phyloP scores from a whole-genome alignment of 371 early-diverging fungal genomes.

The Thermomucor indicae-seudaticae region DNA sequence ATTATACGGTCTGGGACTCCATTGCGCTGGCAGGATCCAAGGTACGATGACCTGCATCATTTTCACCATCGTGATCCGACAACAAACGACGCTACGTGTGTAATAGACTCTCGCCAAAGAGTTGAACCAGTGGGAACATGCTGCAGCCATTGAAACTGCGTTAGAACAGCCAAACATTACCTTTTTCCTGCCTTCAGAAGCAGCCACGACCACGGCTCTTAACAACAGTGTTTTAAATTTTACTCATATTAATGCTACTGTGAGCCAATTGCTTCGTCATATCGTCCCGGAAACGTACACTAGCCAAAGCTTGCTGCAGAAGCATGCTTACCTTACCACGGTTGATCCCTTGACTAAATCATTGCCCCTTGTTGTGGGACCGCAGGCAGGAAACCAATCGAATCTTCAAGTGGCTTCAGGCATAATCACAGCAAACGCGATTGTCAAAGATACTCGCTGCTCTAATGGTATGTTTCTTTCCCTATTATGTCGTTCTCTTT shows the following conservation, averaged over 20 bases:
- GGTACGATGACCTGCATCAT: too few species aligned
- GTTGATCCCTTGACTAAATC: slow-evolving; percentile 9
- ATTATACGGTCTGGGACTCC: too few species aligned
- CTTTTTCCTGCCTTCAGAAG: not conserved
- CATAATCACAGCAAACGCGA: slow-evolving; percentile 10
- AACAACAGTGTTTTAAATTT: not conserved
- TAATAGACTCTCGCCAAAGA: not conserved
- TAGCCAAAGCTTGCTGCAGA: not conserved
- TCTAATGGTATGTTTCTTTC: slow-evolving; percentile 21
- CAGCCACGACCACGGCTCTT: not conserved
- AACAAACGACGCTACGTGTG: too few species aligned
- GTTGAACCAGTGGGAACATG: not conserved
- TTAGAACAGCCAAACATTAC: not conserved
- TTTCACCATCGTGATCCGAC: too few species aligned
- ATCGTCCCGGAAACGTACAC: not conserved
- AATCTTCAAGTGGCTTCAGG: slow-evolving; percentile 16
- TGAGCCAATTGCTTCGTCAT: not conserved
- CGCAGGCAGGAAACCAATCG: slow-evolving; percentile 2
- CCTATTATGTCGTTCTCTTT: not conserved
- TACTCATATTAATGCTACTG: not conserved
- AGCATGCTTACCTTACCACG: slow-evolving; percentile 7
- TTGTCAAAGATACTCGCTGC: slow-evolving; percentile 13
- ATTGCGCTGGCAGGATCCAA: too few species aligned
- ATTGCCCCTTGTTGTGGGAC: slow-evolving; percentile 15
- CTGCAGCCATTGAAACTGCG: not conserved